Percentiles rank a stretch among this genome's conserved stretches.
phyloP scores from a whole-genome alignment of 202 grass and related monocot genomes.

The Zizania palustris region DNA sequence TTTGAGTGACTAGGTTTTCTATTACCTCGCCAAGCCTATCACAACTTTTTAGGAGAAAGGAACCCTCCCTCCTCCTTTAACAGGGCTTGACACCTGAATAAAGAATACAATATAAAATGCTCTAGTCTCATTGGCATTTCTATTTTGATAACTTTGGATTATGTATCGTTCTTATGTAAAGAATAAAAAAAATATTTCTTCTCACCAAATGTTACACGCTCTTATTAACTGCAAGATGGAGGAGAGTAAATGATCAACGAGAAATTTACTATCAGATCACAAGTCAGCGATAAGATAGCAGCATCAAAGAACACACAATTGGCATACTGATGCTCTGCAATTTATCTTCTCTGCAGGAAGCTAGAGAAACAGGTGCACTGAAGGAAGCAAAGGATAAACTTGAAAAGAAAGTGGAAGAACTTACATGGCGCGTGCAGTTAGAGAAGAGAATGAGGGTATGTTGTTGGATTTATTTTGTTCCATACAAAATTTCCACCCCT shows the following conservation, averaged over 20 bases:
- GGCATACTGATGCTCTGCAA: constrained; percentile 34
- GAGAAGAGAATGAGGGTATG: constrained; percentile 90
- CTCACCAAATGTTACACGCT: neutral
- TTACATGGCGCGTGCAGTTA: constrained; percentile 95
- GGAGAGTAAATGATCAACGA: constrained; percentile 23
- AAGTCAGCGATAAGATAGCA: neutral
- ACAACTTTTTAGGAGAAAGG: too few species aligned
- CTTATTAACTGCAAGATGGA: neutral
- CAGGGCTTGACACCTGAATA: neutral
- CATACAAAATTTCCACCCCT: constrained; percentile 14
- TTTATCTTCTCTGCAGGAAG: constrained; percentile 66
- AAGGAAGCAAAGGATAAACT: constrained; percentile 99
- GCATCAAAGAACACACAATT: constrained; percentile 12
- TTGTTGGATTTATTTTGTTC: constrained; percentile 42
- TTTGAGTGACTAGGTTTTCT: too few species aligned
- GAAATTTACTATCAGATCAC: neutral
- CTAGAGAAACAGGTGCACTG: constrained; percentile 97
- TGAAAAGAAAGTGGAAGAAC: constrained; percentile 98
- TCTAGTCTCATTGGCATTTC: constrained; percentile 6
- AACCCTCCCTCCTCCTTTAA: too few species aligned
- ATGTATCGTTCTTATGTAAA: constrained; percentile 25
- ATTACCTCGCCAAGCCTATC: too few species aligned
- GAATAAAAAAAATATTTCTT: neutral
- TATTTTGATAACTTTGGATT: constrained; percentile 15
- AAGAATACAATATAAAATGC: constrained; percentile 14